A percentile compares a stretch with the other conserved stretches of the same genome.
Evolutionary conservation across 2,329 filamentous ascomycete species (phyloP).

Genomic region (Beauveria caledonica): DNA sequence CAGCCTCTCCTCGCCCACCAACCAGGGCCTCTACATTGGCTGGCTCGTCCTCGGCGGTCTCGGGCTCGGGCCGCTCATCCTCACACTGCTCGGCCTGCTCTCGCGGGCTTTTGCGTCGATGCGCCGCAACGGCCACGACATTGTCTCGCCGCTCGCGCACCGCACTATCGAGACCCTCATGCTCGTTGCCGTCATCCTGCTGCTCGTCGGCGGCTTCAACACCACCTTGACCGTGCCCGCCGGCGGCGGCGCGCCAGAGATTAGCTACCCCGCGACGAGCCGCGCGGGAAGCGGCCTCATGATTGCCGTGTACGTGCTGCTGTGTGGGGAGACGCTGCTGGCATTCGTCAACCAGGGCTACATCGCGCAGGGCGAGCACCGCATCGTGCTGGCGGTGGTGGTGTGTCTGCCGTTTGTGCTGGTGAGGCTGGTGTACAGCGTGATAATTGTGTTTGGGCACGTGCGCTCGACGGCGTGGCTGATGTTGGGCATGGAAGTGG

Average conservation of each 20-base stretch:
- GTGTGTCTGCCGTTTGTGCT: constrained; percentile 26
- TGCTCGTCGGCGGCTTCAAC: constrained; percentile 21
- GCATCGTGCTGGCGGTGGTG: constrained; percentile 39
- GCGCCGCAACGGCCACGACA: constrained; percentile 26
- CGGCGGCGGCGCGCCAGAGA: constrained; percentile 15
- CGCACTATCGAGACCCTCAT: constrained; percentile 34
- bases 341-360: constrained; percentile 29
- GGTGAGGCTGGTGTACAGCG: constrained; percentile 25
- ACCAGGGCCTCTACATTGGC: constrained; percentile 25
- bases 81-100: constrained; percentile 29
- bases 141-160: constrained; percentile 23
- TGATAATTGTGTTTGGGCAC: constrained; percentile 21
- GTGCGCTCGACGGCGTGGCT: constrained; percentile 22
- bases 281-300: constrained; percentile 22
- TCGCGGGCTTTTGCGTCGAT: constrained; percentile 37
- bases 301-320: constrained; percentile 31
- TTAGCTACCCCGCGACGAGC: constrained; percentile 22
- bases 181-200: constrained; percentile 29
- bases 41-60: constrained; percentile 25
- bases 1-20: constrained; percentile 42
- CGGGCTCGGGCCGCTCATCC: constrained; percentile 38
- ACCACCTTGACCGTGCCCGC: constrained; percentile 21
- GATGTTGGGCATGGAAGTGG: constrained; percentile 24
- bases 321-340: constrained; percentile 32
- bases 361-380: constrained; percentile 43